These are phyloP conservation scores for Trapa bicornis DNA, from an alignment of 345 rosid species.

Conservation along the genomic window DNA sequence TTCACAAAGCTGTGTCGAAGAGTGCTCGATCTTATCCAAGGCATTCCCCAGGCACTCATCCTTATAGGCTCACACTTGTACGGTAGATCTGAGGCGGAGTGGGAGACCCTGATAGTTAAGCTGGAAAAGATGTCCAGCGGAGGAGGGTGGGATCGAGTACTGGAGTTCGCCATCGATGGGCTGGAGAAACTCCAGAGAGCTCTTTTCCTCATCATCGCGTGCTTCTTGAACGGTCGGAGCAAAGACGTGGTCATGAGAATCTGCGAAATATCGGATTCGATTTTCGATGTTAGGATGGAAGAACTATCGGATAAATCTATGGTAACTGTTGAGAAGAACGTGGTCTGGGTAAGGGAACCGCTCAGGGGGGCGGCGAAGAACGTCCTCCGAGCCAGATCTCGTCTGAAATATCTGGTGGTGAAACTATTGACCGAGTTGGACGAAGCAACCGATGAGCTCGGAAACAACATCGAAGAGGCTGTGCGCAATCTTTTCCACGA, in stretches of 20 bases:
- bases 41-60: conserved; percentile 16
- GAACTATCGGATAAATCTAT: background rate
- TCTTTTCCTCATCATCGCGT: background rate
- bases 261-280: background rate
- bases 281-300: background rate
- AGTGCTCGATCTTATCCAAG: conserved; percentile 4
- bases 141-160: conserved; percentile 6
- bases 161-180: conserved; percentile 10
- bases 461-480: background rate
- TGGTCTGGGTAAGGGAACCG: background rate
- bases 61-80: conserved; percentile 14
- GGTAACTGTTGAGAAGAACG: background rate
- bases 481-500: background rate
- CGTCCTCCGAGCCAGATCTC: background rate
- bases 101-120: conserved; percentile 8
- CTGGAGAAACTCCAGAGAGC: background rate
- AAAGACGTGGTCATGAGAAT: background rate
- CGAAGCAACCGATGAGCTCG: background rate
- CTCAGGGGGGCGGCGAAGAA: background rate
- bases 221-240: background rate
- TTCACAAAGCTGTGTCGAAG: background rate
- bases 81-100: conserved; percentile 5
- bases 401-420: background rate
- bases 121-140: conserved; percentile 1
- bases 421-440: background rate